Evolutionary conservation across 2,329 filamentous ascomycete species (phyloP).

Genomic region (Colletotrichum tanaceti): DNA sequence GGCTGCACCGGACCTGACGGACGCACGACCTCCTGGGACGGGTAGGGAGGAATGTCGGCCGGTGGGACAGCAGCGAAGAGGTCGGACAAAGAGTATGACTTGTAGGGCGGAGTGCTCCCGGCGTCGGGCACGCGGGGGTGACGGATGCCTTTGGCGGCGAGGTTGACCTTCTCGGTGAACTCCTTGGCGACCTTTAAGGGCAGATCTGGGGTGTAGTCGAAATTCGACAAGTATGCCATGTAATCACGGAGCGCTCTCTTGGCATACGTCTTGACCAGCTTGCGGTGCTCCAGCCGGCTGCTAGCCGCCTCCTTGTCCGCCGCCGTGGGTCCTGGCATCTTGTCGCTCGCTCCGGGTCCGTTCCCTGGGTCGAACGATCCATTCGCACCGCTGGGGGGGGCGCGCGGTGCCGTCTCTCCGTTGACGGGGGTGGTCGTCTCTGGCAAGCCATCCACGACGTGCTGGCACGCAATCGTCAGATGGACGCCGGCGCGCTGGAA

Average conservation of each 20-base stretch:
- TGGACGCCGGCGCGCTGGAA: slow-evolving; percentile 82
- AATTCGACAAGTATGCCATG: slow-evolving; percentile 74
- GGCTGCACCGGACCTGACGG: slow-evolving; percentile 50
- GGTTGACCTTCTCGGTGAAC: slow-evolving; percentile 67
- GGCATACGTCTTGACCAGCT: slow-evolving; percentile 77
- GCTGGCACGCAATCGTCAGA: slow-evolving; percentile 75
- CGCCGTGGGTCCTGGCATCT: slow-evolving; percentile 46
- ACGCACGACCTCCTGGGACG: slow-evolving; percentile 56
- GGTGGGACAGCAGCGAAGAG: slow-evolving; percentile 79
- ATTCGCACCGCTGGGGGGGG: slow-evolving; percentile 9
- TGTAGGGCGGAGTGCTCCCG: slow-evolving; percentile 48
- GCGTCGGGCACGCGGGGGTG: slow-evolving; percentile 48
- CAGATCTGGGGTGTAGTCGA: slow-evolving; percentile 82
- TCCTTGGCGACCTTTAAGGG: slow-evolving; percentile 69
- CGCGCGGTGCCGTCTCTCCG: slow-evolving; percentile 21
- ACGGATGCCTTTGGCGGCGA: slow-evolving; percentile 61
- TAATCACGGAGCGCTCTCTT: slow-evolving; percentile 83
- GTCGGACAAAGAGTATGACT: slow-evolving; percentile 62
- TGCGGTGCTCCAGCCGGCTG: slow-evolving; percentile 62
- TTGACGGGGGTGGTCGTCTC: slow-evolving; percentile 8
- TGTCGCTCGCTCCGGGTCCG: slow-evolving; percentile 10
- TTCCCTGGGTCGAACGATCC: slow-evolving; percentile 4
- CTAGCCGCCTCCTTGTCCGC: slow-evolving; percentile 59
- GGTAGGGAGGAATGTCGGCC: slow-evolving; percentile 74
- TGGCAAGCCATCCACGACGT: slow-evolving; percentile 68